Base-by-base conservation (phyloP, 306 rosid species). In the Alnus glutinosa region DNA sequence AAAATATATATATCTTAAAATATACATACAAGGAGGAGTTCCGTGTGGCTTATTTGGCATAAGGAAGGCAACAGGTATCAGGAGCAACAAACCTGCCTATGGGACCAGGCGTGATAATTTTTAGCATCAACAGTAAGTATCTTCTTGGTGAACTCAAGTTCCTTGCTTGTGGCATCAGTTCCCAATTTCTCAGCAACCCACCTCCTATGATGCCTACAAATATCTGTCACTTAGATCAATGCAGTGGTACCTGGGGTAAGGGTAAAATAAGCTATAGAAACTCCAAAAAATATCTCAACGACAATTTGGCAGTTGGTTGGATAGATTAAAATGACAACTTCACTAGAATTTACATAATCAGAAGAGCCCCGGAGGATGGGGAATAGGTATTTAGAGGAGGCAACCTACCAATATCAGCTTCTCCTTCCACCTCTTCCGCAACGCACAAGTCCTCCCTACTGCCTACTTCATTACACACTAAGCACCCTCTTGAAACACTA, bases 101-200 rank as follows among this genome's bases (percentile, higher is more conserved):
- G 98, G 66, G 98, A 92, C 98, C 98, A 92, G 23, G 98, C 96
- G 78, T 92, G 98, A 80, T 90, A 95, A 76, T 95, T 89, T 87
- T 95, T 95, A 70, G 98, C 92, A 19, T 95, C 98, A 63, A 76
- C 9, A 6, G 94, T 89, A 52, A 95, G 77, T 73, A 95, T 84
- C 85, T 77, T 90, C 83, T 84, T 84, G 77, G 98, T 95, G 88
- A 92, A 92, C 73, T 86, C 87, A 78, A 91, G 94, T 74, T 95
- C 98, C 80, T 49, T 55, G 49, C 48, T 81, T 81, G 87, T 75
- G 58, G 92, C 93, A 77, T 80, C 83, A 67, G 79, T 75, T 75
- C 98, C 98, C 83, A 95, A 82, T 68, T 87, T 92, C 86, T 87
- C 94, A 80, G 97, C 98, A 73, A 90, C 90, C 98, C 98, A 92